These are phyloP conservation scores for Fimicolochytrium jonesii DNA, from an alignment of 192 early-diverging fungal species.

Conservation along the genomic window DNA sequence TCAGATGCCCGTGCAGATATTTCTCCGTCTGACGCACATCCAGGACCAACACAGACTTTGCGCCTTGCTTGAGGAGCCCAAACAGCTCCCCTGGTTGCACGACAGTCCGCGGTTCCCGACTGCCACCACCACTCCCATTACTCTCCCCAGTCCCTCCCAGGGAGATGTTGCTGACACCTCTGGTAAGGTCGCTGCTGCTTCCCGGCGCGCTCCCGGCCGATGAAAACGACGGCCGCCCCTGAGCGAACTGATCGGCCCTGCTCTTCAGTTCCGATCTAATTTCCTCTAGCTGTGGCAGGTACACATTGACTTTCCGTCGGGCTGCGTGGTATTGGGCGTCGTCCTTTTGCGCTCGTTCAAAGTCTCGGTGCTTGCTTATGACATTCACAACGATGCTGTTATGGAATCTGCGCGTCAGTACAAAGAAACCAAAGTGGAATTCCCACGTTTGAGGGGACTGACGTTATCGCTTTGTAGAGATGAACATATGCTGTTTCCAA, in stretches of 20 bases:
- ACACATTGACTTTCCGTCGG: slow-evolving; percentile 15
- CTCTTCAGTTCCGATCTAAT: slow-evolving; percentile 26
- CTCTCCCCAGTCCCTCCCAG: not conserved
- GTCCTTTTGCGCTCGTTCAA: no score
- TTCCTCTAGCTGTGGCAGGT: slow-evolving; percentile 21
- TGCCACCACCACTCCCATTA: not conserved
- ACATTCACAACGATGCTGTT: no score
- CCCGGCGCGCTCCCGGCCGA: no score
- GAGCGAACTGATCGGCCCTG: not conserved
- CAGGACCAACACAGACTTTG: slow-evolving; percentile 52
- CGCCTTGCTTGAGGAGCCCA: slow-evolving; percentile 2
- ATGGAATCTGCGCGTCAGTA: no score
- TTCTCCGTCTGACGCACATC: slow-evolving; percentile 73
- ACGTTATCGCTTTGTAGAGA: slow-evolving; percentile 6
- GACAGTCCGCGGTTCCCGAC: slow-evolving; percentile 11
- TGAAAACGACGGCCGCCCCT: not conserved
- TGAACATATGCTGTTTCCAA: slow-evolving; percentile 16
- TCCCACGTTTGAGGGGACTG: no score
- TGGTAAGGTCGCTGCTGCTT: not conserved
- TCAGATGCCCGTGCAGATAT: slow-evolving; percentile 64
- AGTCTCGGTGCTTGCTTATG: no score
- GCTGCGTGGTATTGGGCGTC: slow-evolving; percentile 5
- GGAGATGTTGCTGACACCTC: not conserved
- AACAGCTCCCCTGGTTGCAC: slow-evolving; percentile 22
- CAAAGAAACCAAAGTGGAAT: no score